Evolutionary conservation across 2,329 filamentous ascomycete genomes (phyloP), one percentile per base, ranked within the genome.

Genomic region (Xylaria sp.): DNA sequence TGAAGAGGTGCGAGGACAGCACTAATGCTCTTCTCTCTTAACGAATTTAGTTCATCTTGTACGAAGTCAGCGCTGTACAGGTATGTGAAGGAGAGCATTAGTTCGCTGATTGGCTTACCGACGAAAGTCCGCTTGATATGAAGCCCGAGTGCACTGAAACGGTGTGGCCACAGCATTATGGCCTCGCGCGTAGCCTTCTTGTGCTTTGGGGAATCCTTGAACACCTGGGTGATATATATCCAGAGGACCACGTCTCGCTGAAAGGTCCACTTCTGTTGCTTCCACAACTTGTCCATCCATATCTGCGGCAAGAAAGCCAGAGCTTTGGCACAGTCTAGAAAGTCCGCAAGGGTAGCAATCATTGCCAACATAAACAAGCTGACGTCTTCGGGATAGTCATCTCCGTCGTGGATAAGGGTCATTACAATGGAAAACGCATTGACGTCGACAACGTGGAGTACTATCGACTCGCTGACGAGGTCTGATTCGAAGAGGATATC

Each of bases 381-480:
- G 5, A 62, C 12, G 10, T 8, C 1, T 23, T 12, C 3, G n/a
- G 59, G 59, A n/a, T 52, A 23, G 18, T 52, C 46, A 15, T 8
- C 12, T 52, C 46, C n/a, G 31, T 18, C 2, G 46, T 52, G 59
- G 5, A 62, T 28, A 10, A 28, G 13, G 46, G 25, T n/a, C 31
- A 52, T 39, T 6, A 62, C 2, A 31, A 62, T 52, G 23, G 59
- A 9, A 41, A 62, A 62, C 4, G 59, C 59, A 23, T 62, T 4
- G 12, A 62, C 5, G 48, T 52, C 46, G 48, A 57, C 18, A 15
- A 46, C 61, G 20, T 54, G 23, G 41, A 41, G 15, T 18, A 41
- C 39, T 15, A 18, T 41, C 10, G 39, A 15, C 10, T 15, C 12
- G 10, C 13, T 2, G 39, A 18, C 12, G 3, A 18, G 10, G 15